Conservation (phyloP, 108 stramenopile genomes). For the Nitzschia putrida region DNA sequence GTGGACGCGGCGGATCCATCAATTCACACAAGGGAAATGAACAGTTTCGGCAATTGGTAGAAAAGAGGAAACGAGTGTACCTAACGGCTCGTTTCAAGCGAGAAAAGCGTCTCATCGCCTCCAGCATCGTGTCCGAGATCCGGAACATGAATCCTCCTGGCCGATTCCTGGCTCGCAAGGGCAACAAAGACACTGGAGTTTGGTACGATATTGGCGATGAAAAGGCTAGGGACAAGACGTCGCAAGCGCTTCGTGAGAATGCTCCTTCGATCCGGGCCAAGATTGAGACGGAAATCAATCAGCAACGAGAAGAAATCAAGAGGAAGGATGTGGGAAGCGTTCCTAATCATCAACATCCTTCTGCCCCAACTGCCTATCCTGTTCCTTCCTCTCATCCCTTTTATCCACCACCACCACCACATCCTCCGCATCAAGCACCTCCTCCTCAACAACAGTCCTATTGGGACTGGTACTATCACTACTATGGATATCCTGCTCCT, state of each 20-base stretch:
- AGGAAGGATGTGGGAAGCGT: constrained; percentile 17
- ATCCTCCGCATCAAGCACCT: background rate
- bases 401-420: constrained; percentile 2
- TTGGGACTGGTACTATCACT: constrained; percentile 29
- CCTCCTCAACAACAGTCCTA: constrained; percentile 15
- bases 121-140: constrained; percentile 76
- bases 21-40: constrained; percentile 66
- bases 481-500: constrained; percentile 20
- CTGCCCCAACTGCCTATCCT: background rate
- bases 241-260: constrained; percentile 82
- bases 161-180: constrained; percentile 67
- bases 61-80: constrained; percentile 63
- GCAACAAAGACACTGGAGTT: constrained; percentile 35
- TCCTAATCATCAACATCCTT: background rate
- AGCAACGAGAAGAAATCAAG: constrained; percentile 49
- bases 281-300: constrained; percentile 62
- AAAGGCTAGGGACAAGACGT: constrained; percentile 85
- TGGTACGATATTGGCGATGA: constrained; percentile 84
- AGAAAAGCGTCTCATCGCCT: constrained; percentile 81
- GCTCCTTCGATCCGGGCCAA: constrained; percentile 75
- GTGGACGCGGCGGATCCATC: constrained; percentile 64
- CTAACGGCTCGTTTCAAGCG: constrained; percentile 75
- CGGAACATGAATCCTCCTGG: constrained; percentile 75
- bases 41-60: constrained; percentile 53
- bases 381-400: constrained; percentile 2